phyloP scores from a whole-genome alignment of 129 eudicot genomes.

The Artemisia tridentata region DNA sequence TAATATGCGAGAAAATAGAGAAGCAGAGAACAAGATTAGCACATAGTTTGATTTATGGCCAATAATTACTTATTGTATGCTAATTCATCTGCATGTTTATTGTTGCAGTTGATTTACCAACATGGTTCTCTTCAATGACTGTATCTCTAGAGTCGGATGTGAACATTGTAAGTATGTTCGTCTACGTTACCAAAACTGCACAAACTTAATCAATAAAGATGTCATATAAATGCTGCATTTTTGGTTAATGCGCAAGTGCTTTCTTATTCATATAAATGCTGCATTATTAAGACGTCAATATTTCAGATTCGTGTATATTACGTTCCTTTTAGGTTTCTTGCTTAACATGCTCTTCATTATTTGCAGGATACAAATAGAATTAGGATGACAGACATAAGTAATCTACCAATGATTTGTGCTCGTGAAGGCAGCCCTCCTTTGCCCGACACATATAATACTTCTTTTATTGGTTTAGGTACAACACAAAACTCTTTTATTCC shows the following conservation, averaged over 20 bases:
- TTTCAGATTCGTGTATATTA: background rate
- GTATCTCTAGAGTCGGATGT: conserved; percentile 72
- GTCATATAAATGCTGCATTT: no score
- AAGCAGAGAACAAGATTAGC: background rate
- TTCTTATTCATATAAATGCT: conserved; percentile 2
- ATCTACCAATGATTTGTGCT: conserved; percentile 77
- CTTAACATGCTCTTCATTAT: conserved; percentile 13
- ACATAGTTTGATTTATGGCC: conserved; percentile 1
- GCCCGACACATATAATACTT: conserved; percentile 70
- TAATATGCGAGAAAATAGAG: background rate
- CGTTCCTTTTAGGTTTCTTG: conserved; percentile 1
- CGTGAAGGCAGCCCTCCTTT: conserved; percentile 96
- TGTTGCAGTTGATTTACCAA: conserved; percentile 90
- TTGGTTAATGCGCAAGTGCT: no score
- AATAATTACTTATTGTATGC: background rate
- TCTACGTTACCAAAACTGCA: conserved; percentile 17
- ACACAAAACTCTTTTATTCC: conserved; percentile 1
- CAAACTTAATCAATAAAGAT: no score
- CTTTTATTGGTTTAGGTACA: conserved; percentile 61
- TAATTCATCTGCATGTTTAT: conserved; percentile 22
- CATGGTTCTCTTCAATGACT: conserved; percentile 79
- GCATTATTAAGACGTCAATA: background rate
- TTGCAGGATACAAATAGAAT: conserved; percentile 58
- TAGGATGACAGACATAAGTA: conserved; percentile 32
- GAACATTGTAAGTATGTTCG: conserved; percentile 60